Evolutionary conservation across 192 early-diverging fungal species (phyloP).

Genomic region (Phlyctochytrium arcticum): DNA sequence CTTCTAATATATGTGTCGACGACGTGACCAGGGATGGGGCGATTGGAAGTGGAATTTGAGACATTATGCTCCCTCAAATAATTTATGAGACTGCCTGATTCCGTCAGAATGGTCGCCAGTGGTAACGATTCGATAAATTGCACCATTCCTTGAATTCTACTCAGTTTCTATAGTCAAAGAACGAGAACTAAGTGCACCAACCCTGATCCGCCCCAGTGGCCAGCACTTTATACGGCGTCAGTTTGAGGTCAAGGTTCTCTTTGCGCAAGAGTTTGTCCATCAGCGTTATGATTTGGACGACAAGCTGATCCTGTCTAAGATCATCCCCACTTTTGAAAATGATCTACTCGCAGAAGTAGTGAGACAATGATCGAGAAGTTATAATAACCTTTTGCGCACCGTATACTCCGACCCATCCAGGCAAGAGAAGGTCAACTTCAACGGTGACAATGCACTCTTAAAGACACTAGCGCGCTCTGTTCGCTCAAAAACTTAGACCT

Average conservation of each 20-base stretch:
- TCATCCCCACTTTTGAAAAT: constrained; percentile 99
- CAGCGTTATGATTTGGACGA: constrained; percentile 94
- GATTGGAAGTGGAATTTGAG: constrained; percentile 39
- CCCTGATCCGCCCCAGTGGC: constrained; percentile 95
- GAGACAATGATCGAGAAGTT: background rate
- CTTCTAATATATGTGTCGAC: constrained; percentile 97
- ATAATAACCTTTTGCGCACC: constrained; percentile 29
- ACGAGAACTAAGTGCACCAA: constrained; percentile 15
- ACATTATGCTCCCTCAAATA: constrained; percentile 76
- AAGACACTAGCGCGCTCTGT: constrained; percentile 82
- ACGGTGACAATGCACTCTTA: constrained; percentile 84
- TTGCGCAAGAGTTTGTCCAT: constrained; percentile 95
- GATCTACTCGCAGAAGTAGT: constrained; percentile 31
- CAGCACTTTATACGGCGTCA: constrained; percentile 94
- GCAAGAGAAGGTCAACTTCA: constrained; percentile 81
- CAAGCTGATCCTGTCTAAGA: constrained; percentile 95
- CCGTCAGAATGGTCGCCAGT: constrained; percentile 81
- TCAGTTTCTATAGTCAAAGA: constrained; percentile 1
- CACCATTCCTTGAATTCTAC: constrained; percentile 55
- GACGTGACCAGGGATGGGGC: constrained; percentile 59
- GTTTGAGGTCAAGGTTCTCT: constrained; percentile 89
- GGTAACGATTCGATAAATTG: constrained; percentile 92
- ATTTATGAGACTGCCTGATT: constrained; percentile 76
- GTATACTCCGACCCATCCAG: constrained; percentile 85
- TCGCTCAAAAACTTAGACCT: background rate